Percentiles rank a stretch among this genome's conserved stretches.
phyloP scores from a whole-genome alignment of 139 green algal genomes.

The Eudorina sp. region DNA sequence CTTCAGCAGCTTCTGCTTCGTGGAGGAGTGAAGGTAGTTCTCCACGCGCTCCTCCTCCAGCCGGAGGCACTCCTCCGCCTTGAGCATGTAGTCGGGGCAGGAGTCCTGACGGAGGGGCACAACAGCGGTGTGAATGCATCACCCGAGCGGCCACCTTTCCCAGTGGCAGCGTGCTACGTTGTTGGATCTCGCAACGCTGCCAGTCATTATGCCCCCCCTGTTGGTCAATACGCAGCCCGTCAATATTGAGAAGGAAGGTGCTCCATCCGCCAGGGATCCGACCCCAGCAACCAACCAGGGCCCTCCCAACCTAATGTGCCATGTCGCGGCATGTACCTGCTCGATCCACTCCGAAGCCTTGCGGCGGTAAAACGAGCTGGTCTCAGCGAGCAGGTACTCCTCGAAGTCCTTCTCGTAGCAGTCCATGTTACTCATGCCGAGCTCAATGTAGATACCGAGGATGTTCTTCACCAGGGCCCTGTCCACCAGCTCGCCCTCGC shows the following conservation, averaged over 20 bases:
- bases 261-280: too few relatives aligned
- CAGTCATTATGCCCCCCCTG: too few relatives aligned
- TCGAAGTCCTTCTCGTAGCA: conserved; percentile 98
- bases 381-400: conserved; percentile 85
- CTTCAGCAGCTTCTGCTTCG: conserved; percentile 86
- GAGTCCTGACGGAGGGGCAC: conserved; percentile 79
- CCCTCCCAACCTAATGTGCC: too few relatives aligned
- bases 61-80: conserved; percentile 90
- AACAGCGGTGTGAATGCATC: background rate
- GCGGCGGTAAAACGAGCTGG: conserved; percentile 87
- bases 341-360: conserved; percentile 85
- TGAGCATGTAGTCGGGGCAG: conserved; percentile 97
- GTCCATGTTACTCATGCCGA: conserved; percentile 93
- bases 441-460: conserved; percentile 97
- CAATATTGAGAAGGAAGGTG: too few relatives aligned
- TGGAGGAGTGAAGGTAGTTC: conserved; percentile 90
- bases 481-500: conserved; percentile 96
- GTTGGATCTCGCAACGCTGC: too few relatives aligned
- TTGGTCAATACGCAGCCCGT: too few relatives aligned
- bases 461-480: conserved; percentile 94
- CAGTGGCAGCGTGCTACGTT: too few relatives aligned
- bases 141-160: too few relatives aligned
- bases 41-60: conserved; percentile 94
- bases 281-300: too few relatives aligned
- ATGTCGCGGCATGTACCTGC: conserved; percentile 65